Conservation (phyloP, 2,329 filamentous ascomycete species). For the Ceratocystis colombiana region DNA sequence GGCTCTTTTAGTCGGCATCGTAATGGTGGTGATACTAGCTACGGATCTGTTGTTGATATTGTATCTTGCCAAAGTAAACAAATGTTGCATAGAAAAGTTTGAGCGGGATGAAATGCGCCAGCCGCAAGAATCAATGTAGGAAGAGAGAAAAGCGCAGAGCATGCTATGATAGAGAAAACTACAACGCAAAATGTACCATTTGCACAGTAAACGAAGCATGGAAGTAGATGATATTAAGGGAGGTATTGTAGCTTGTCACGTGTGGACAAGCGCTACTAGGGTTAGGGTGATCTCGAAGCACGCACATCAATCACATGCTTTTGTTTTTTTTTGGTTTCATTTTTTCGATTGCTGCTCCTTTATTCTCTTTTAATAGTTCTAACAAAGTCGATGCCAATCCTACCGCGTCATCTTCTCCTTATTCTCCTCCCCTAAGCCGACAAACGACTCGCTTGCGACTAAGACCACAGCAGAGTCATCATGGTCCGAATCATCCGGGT, state of each 20-base stretch:
- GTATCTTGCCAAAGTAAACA: neutral
- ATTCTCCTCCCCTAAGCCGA: neutral
- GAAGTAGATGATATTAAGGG: neutral
- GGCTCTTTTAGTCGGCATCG: conserved; percentile 18
- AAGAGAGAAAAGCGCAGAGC: neutral
- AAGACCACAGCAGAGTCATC: conserved; percentile 4
- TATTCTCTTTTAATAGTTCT: neutral
- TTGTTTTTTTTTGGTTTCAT: no score
- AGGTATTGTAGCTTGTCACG: neutral
- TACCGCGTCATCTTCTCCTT: neutral
- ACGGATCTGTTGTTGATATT: neutral
- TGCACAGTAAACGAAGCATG: neutral
- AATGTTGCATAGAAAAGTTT: neutral
- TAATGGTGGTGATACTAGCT: conserved; percentile 3
- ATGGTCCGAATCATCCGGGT: neutral
- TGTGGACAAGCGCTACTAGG: neutral
- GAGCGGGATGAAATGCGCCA: neutral
- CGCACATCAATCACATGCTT: neutral
- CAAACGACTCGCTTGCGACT: neutral
- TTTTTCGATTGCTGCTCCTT: neutral
- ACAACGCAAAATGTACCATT: neutral
- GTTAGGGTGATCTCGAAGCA: neutral
- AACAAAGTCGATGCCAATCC: neutral
- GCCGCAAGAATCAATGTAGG: neutral
- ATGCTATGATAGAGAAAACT: neutral